Evolutionary conservation across 176 grass and related monocot species (phyloP).

Genomic region (Chrysopogon serrulatus): DNA sequence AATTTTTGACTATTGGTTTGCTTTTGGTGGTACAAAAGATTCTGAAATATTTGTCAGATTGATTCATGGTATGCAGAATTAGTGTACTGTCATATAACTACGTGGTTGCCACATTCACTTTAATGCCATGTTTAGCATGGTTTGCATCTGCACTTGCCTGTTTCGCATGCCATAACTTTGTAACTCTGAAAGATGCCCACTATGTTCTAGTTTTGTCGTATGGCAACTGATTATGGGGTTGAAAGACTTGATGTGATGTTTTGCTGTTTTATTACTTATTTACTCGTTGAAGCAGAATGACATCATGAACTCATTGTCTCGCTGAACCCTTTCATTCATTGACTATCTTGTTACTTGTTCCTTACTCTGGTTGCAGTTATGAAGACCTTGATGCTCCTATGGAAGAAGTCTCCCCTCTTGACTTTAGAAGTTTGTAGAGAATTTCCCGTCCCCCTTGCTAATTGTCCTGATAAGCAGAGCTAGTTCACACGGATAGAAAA

Average conservation of each 20-base stretch:
- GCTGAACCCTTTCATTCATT: background rate
- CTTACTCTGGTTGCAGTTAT: conserved; percentile 53
- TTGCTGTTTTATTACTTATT: background rate
- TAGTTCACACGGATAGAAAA: background rate
- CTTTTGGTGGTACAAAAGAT: background rate
- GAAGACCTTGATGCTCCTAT: conserved; percentile 64
- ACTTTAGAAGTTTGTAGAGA: conserved; percentile 72
- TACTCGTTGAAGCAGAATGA: background rate
- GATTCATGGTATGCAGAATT: background rate
- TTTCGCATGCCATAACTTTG: background rate
- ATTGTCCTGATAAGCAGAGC: background rate
- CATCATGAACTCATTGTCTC: background rate
- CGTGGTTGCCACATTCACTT: background rate
- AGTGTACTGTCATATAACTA: background rate
- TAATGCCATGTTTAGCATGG: background rate
- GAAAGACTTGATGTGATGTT: background rate
- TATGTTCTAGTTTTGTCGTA: background rate
- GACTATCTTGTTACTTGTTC: background rate
- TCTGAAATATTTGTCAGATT: background rate
- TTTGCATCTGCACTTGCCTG: background rate
- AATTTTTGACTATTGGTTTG: background rate
- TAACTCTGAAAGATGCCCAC: background rate
- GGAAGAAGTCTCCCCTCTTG: conserved; percentile 63
- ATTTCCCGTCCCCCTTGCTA: background rate
- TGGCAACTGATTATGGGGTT: background rate